Conservation (phyloP, 2,329 filamentous ascomycete species). For the Pseudocercospora cruenta region DNA sequence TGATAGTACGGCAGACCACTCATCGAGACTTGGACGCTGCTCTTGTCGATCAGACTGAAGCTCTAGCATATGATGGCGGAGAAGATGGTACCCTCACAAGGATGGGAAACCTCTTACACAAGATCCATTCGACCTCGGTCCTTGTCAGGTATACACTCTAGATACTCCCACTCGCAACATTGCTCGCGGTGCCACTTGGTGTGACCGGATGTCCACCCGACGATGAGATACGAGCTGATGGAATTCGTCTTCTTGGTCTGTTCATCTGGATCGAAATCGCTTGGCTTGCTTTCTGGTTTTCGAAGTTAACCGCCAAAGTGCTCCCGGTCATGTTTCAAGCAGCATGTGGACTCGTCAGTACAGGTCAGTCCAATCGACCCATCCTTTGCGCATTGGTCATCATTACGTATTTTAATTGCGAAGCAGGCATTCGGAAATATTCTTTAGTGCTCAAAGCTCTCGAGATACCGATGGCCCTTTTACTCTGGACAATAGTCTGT, state of each 20-base stretch:
- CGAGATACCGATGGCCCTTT: conserved; percentile 67
- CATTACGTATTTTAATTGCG: too few species aligned
- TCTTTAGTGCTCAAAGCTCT: conserved; percentile 66
- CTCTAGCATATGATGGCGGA: conserved; percentile 31
- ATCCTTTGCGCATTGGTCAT: too few species aligned
- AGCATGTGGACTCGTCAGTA: conserved; percentile 69
- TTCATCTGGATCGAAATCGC: conserved; percentile 71
- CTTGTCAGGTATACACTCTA: conserved; percentile 70
- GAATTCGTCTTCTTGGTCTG: conserved; percentile 58
- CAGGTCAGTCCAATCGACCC: conserved; percentile 30
- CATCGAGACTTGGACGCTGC: conserved; percentile 5
- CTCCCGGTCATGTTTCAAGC: conserved; percentile 68
- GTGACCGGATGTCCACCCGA: conserved; percentile 42
- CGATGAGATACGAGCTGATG: conserved; percentile 35
- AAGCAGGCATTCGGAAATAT: conserved; percentile 67
- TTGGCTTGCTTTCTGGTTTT: conserved; percentile 70
- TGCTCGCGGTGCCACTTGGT: conserved; percentile 65
- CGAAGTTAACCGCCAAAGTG: conserved; percentile 65
- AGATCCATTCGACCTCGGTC: conserved; percentile 65
- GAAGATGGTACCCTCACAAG: conserved; percentile 64
- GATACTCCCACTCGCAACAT: conserved; percentile 63
- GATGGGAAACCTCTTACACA: conserved; percentile 68
- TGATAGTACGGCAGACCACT: conserved; percentile 15
- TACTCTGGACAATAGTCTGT: conserved; percentile 68
- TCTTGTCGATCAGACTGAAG: conserved; percentile 10